Conservation (phyloP, 129 eudicot species). For the Chrysanthemum seticuspe region DNA sequence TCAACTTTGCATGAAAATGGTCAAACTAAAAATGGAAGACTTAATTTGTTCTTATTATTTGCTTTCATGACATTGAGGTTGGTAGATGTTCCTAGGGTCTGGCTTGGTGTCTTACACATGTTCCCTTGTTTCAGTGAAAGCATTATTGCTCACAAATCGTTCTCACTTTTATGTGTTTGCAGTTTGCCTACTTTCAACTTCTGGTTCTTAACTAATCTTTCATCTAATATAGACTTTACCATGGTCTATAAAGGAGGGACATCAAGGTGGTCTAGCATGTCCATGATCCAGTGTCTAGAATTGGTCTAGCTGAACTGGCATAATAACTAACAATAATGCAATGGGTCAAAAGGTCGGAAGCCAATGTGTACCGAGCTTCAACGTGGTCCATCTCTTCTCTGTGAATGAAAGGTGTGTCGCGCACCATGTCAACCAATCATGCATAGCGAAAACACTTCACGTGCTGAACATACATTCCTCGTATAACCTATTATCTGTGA, state of each 20-base stretch:
- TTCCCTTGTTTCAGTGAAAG: conserved; percentile 26
- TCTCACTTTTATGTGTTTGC: conserved; percentile 16
- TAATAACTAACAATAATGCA: too few relatives aligned
- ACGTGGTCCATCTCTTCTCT: too few relatives aligned
- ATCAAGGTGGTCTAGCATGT: neutral
- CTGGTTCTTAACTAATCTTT: neutral
- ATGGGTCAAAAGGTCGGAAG: too few relatives aligned
- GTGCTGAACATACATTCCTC: too few relatives aligned
- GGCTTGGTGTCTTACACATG: conserved; percentile 23
- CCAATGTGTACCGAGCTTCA: too few relatives aligned
- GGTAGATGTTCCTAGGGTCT: conserved; percentile 24
- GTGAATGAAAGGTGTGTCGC: too few relatives aligned
- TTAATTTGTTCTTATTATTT: neutral
- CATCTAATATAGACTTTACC: too few relatives aligned
- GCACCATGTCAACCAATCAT: too few relatives aligned
- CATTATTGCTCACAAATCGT: conserved; percentile 9
- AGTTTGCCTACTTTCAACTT: neutral
- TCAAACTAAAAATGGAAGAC: neutral
- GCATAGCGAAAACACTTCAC: too few relatives aligned
- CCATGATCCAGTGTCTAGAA: too few relatives aligned
- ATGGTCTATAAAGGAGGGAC: neutral
- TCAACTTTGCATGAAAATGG: neutral
- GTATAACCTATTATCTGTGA: too few relatives aligned
- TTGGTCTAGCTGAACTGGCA: too few relatives aligned
- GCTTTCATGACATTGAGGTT: conserved; percentile 15